Conservation (phyloP, 768 basidiomycete genomes). For the Psilocybe tampanensis region DNA sequence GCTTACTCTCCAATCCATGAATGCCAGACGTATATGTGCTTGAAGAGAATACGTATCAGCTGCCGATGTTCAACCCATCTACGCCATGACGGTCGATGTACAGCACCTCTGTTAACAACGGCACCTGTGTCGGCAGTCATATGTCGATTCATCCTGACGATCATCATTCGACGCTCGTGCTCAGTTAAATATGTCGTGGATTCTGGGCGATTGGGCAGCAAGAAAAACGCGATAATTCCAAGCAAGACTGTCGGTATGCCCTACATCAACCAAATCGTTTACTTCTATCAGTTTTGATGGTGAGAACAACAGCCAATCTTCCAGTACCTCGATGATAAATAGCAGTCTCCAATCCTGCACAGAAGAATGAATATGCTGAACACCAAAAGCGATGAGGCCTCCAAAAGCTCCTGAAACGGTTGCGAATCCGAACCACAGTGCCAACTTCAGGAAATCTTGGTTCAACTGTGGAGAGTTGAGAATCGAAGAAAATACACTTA, state of each 20-base stretch:
- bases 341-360: constrained; percentile 62
- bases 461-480: no score
- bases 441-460: constrained; percentile 59
- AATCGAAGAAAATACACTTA: constrained; percentile 27
- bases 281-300: neutral
- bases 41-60: neutral
- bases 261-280: constrained; percentile 29
- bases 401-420: constrained; percentile 86
- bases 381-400: constrained; percentile 80
- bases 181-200: constrained; percentile 61
- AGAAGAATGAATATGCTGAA: constrained; percentile 58
- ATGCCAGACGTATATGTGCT: constrained; percentile 66
- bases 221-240: constrained; percentile 53
- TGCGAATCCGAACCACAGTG: constrained; percentile 84
- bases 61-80: neutral
- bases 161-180: constrained; percentile 57
- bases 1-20: constrained; percentile 72
- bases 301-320: neutral
- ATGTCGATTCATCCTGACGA: constrained; percentile 69
- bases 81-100: neutral
- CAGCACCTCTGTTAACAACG: constrained; percentile 61
- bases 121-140: constrained; percentile 68
- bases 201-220: constrained; percentile 74
- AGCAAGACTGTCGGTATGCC: constrained; percentile 70
- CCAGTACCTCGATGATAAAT: constrained; percentile 72